Base-by-base conservation (phyloP, 805 yeast species). In the Torulaspora delbrueckii region DNA sequence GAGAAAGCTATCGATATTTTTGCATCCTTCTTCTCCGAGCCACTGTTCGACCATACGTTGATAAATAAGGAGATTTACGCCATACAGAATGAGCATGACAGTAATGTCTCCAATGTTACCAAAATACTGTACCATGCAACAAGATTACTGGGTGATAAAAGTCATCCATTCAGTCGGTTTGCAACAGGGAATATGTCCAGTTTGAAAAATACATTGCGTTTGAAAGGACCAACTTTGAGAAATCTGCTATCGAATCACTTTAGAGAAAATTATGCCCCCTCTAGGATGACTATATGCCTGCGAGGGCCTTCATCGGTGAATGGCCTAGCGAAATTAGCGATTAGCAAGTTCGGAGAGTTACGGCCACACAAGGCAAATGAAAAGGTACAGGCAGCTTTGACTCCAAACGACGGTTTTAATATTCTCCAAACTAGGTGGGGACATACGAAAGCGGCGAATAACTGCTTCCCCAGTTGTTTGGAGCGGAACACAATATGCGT, bases 241-340 rank as follows among this genome's bases (percentile, higher is more conserved):
- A 59, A 56, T 0, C 56, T 65, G 10, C 52, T 82, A 14, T 36
- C 53, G 2, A 48, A 57, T 1, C 79, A 76, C 57, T 79, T 69
- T 52, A 48, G 65, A 1, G 47, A 54, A 0, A 58, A 75, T 46
- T 85, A 72, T 52, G 44, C 50, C 8, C 68, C 83, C 0, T 64
- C 67, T 1, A 79, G 72, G 35, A 76, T 81, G 77, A 66, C 80
- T 0, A 42, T 84, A 19, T 86, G 82, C 1, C 52, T 85, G 4
- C 72, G 76, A 53, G 84, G 90, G 0, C 81, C 89, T 0, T 85
- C 82, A 46, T 79, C 90, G 0, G 52, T 83, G 27, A 81, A 80
- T 51, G 62, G 67, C 22, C 58, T 85, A 28, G 77, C 75, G 35
- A 82, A 77, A 53, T 47, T 79, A 13, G 81, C 81, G 0, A 33